Conservation (phyloP, 306 rosid species). For the Begonia loranthoides region DNA sequence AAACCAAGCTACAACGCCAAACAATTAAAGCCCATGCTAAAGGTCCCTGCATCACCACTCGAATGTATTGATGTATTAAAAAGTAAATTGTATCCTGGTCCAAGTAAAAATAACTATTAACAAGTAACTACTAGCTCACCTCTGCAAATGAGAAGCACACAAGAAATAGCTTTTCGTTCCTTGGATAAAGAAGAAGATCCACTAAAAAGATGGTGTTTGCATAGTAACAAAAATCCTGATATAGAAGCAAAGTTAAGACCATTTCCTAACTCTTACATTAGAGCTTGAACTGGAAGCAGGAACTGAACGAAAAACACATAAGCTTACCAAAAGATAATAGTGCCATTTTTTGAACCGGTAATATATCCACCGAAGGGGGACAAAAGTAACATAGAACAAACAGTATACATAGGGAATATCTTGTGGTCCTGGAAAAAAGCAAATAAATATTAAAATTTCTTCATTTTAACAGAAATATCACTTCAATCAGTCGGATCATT, state of each 20-base stretch:
- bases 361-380: constrained; percentile 93
- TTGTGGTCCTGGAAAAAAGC: constrained; percentile 63
- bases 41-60: constrained; percentile 61
- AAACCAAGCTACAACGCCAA: constrained; percentile 98
- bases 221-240: constrained; percentile 88
- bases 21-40: constrained; percentile 94
- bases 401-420: constrained; percentile 71
- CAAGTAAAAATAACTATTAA: constrained; percentile 10
- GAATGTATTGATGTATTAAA: neutral
- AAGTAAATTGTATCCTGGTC: constrained; percentile 11
- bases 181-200: constrained; percentile 61
- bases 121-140: constrained; percentile 31
- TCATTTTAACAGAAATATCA: constrained; percentile 1
- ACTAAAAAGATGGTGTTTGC: constrained; percentile 87
- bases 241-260: constrained; percentile 16
- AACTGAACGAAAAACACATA: constrained; percentile 2
- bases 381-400: constrained; percentile 69
- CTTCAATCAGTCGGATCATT: constrained; percentile 7
- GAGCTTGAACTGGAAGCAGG: neutral
- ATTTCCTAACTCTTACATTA: constrained; percentile 3
- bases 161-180: constrained; percentile 82
- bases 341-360: constrained; percentile 96
- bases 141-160: constrained; percentile 94
- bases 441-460: constrained; percentile 3
- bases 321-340: constrained; percentile 81